These are phyloP conservation scores for Sporormia fimetaria DNA, from an alignment of 495 filamentous ascomycete species.

Conservation along the genomic window DNA sequence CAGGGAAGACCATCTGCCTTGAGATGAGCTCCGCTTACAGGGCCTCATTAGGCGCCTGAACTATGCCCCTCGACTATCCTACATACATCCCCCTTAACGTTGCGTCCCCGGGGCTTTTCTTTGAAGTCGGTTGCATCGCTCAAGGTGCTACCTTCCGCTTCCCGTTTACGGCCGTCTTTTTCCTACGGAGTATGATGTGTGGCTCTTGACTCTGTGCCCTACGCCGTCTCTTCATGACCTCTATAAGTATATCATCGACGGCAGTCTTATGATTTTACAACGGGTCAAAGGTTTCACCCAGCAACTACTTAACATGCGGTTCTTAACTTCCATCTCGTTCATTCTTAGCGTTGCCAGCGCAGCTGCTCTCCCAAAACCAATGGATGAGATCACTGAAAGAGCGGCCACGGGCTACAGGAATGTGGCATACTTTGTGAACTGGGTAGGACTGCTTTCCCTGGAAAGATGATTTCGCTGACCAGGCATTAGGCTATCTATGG, in stretches of 20 bases:
- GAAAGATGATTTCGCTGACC: not conserved
- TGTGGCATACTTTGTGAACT: conserved; percentile 87
- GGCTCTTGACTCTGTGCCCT: too few species aligned
- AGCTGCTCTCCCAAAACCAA: conserved; percentile 16
- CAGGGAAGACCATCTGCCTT: too few species aligned
- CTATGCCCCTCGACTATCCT: too few species aligned
- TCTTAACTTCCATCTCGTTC: conserved; percentile 7
- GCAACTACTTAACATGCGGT: conserved; percentile 15
- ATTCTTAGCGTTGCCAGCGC: conserved; percentile 7
- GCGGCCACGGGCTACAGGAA: conserved; percentile 42
- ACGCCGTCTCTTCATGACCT: too few species aligned
- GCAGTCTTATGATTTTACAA: not conserved
- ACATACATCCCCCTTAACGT: conserved; percentile 5
- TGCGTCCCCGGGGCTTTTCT: not conserved
- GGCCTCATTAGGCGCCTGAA: conserved; percentile 21
- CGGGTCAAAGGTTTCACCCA: not conserved
- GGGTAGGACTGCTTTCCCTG: conserved; percentile 36
- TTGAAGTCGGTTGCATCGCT: not conserved
- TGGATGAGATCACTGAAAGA: conserved; percentile 7
- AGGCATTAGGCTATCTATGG: conserved; percentile 65
- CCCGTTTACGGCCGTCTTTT: conserved; percentile 12
- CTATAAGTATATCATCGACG: too few species aligned
- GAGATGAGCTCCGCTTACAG: too few species aligned
- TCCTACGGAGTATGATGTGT: too few species aligned
- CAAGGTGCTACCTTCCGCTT: not conserved